A percentile compares a stretch with the other conserved stretches of the same genome.
Conservation (phyloP, 345 rosid species). For the Populus tremula region DNA sequence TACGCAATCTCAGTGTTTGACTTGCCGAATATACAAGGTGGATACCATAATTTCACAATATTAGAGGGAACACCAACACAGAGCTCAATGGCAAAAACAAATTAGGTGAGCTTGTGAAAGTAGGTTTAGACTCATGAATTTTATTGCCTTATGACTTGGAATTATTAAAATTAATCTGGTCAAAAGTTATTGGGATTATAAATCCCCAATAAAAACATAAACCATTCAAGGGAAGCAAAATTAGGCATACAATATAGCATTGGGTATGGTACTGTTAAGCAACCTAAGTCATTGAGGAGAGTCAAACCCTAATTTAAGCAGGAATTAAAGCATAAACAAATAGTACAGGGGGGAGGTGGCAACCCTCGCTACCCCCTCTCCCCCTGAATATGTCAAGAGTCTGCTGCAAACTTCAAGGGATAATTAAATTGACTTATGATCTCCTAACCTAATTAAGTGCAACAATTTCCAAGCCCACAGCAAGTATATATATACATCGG, state of each 20-base stretch:
- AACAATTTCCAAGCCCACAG: conserved; percentile 1
- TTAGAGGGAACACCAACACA: background rate
- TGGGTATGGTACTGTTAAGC: background rate
- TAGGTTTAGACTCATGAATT: background rate
- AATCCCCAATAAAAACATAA: background rate
- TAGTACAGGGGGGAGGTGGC: background rate
- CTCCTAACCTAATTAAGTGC: background rate
- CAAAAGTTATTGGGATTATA: background rate
- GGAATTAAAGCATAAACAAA: background rate
- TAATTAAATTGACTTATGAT: too few relatives aligned
- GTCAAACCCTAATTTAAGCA: background rate
- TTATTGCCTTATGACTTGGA: background rate
- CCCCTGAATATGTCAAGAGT: background rate
- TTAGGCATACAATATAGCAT: background rate
- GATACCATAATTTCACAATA: background rate
- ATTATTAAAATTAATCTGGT: background rate
- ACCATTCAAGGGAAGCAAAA: background rate
- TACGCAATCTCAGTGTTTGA: background rate
- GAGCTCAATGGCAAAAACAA: conserved; percentile 5
- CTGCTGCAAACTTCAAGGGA: background rate
- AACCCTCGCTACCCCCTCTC: background rate
- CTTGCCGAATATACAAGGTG: background rate
- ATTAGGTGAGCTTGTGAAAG: conserved; percentile 8
- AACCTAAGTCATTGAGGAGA: conserved; percentile 10
- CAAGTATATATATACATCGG: background rate